Evolutionary conservation across 257 asterid genomes (phyloP).

Genomic region (Nicotiana attenuata): DNA sequence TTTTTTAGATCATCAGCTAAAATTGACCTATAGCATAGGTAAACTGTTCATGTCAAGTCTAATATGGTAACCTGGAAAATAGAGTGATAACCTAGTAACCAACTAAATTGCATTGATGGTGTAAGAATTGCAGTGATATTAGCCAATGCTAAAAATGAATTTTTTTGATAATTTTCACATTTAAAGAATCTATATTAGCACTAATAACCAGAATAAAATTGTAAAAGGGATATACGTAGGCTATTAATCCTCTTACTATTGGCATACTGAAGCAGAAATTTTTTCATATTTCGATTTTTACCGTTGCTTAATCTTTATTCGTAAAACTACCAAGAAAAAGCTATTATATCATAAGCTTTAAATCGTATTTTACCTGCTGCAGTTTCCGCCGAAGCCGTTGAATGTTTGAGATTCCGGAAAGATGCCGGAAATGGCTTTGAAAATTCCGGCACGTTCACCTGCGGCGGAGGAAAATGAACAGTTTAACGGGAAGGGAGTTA

Average conservation of each 20-base stretch:
- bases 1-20: too few species aligned
- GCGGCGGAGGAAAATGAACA: background rate
- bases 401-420: conserved; percentile 7
- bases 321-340: background rate
- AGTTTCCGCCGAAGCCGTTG: background rate
- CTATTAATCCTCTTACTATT: background rate
- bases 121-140: too few species aligned
- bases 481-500: background rate
- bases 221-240: background rate
- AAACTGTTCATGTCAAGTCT: too few species aligned
- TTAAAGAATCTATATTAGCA: background rate
- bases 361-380: background rate
- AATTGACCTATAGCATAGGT: too few species aligned
- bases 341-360: background rate
- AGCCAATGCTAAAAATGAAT: background rate
- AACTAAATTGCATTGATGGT: too few species aligned
- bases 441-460: conserved; percentile 12
- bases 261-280: background rate
- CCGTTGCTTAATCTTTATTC: background rate
- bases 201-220: background rate
- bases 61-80: too few species aligned
- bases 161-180: background rate
- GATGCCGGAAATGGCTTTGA: background rate
- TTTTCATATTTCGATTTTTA: background rate
- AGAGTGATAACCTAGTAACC: too few species aligned